Evolutionary conservation across 2,329 filamentous ascomycete species (phyloP).

Genomic region (Hysterium pulicare): DNA sequence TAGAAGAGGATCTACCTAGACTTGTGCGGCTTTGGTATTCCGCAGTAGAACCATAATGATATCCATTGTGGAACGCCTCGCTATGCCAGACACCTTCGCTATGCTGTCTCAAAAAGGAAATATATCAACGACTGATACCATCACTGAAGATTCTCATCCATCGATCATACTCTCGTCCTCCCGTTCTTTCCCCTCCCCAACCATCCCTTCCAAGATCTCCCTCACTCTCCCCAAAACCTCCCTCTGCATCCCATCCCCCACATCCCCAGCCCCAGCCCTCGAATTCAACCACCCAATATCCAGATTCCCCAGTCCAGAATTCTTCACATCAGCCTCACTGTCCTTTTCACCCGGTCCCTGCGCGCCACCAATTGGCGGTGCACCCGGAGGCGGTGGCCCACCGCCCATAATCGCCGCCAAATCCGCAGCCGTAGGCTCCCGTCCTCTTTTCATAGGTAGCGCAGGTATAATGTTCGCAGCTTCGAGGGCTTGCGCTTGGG

Average conservation of each 20-base stretch:
- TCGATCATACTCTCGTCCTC: too few relatives aligned
- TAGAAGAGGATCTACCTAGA: too few relatives aligned
- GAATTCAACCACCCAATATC: constrained; percentile 91
- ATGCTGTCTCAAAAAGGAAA: too few relatives aligned
- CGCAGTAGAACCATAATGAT: too few relatives aligned
- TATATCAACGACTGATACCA: too few relatives aligned
- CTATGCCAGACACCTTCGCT: too few relatives aligned
- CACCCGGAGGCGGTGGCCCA: neutral
- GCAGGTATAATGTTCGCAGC: constrained; percentile 30
- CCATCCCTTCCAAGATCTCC: constrained; percentile 48
- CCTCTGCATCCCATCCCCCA: constrained; percentile 77
- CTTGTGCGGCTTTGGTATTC: too few relatives aligned
- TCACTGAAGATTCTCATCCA: too few relatives aligned
- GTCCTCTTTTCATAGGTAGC: neutral
- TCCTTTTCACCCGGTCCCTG: constrained; percentile 7
- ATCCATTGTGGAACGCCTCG: too few relatives aligned
- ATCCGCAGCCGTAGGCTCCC: constrained; percentile 1
- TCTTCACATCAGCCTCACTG: constrained; percentile 32
- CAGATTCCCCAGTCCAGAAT: constrained; percentile 53
- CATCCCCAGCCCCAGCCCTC: constrained; percentile 72
- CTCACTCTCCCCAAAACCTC: constrained; percentile 69
- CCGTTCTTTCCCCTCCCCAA: constrained; percentile 15
- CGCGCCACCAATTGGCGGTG: neutral
- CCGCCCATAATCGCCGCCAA: neutral
- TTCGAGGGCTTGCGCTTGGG: constrained; percentile 30